Evolutionary conservation across 257 asterid genomes (phyloP), one percentile per base, ranked within the genome.

Genomic region (Coffea eugenioides): DNA sequence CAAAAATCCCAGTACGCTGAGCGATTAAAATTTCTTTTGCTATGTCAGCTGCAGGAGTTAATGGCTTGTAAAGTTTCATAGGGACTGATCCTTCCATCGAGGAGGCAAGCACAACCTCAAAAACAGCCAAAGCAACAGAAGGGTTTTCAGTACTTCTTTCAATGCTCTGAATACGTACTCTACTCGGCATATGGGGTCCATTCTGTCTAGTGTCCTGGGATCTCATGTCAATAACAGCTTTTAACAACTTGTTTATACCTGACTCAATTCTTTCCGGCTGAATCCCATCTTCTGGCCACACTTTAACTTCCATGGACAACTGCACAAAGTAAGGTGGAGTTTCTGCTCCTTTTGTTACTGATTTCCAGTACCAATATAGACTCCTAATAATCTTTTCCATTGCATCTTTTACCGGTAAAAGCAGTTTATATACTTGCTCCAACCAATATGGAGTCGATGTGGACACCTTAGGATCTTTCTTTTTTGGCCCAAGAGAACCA

Each of bases 211-310:
- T 88, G 31, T 81, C 86, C 85, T 88, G 89, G 87, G 97, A 39
- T 87, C 84, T 90, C 77, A 85, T 89, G 34, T 79, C 89, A 75
- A 94, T 98, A 77, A 91, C 92, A 75, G 89, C 92, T 85, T 86
- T 86, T 75, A 96, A 90, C 75, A 96, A 81, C 80, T 85, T 87
- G 84, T 94, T 96, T 68, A 94, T 92, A 73, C 97, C 99, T 75
- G 98, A 96, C 82, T 94, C 98, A 41, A 96, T 91, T 85, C 97
- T 94, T 83, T 96, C 99, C 3, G 99, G 99, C 78, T 96, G 99
- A 83, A 96, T 92, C 84, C 99, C 99, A 86, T 96, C 97, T 82
- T 94, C 97, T 73, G 99, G 99, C 98, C 99, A 96, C 66, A 62
- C 54, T 71, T 90, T 88, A 73, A 94, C 99, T 80, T 91, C 97